These are phyloP conservation scores for Trichomonas gallinae DNA, from an alignment of 208 protist species.

Conservation along the genomic window DNA sequence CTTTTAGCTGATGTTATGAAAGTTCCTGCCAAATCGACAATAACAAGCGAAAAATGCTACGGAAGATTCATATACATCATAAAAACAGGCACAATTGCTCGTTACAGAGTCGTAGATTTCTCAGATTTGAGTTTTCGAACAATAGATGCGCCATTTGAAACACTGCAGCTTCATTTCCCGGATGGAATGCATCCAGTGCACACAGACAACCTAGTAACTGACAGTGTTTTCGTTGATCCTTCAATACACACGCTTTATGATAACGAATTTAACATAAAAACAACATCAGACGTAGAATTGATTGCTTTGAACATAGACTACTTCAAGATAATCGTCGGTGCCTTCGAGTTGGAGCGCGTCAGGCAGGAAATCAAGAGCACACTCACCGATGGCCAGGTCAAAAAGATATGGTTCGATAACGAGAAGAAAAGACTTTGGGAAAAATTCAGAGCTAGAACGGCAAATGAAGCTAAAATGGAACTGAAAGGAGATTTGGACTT, in stretches of 20 bases:
- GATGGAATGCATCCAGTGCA: not conserved
- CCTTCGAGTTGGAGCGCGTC: not conserved
- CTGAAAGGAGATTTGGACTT: not conserved
- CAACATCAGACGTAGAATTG: not conserved
- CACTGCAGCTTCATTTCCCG: not conserved
- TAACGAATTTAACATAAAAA: not conserved
- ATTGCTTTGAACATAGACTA: not conserved
- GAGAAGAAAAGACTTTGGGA: not conserved
- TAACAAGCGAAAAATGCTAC: not conserved
- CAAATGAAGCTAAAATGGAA: not conserved
- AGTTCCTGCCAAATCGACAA: not conserved
- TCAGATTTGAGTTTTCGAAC: not conserved
- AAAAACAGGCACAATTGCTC: not conserved
- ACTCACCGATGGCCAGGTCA: not conserved
- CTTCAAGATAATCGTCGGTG: not conserved
- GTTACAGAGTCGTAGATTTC: not conserved
- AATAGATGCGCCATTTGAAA: not conserved
- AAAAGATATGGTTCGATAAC: not conserved
- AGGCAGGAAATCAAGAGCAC: not conserved
- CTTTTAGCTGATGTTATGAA: not conserved
- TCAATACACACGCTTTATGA: not conserved
- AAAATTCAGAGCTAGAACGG: not conserved
- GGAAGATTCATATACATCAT: not conserved
- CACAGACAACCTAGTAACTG: not conserved
- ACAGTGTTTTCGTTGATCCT: not conserved